These are phyloP conservation scores for Fusarium sulawesiense DNA, from an alignment of 2,329 filamentous ascomycete species.

Conservation along the genomic window DNA sequence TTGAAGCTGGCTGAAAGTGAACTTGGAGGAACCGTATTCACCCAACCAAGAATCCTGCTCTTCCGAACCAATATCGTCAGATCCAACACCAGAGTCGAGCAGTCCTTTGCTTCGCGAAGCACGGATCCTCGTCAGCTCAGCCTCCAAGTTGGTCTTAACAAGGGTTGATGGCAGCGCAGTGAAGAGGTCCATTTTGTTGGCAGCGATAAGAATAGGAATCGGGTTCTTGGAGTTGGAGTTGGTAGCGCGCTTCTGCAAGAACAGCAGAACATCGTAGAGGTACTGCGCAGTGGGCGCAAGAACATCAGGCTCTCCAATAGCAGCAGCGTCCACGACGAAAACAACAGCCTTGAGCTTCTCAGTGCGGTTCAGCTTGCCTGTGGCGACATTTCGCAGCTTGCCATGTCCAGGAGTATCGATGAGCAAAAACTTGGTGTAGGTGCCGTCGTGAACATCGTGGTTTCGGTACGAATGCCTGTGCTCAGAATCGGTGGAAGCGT, in stretches of 20 bases:
- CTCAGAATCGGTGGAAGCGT: slow-evolving; percentile 60
- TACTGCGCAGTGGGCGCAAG: slow-evolving; percentile 83
- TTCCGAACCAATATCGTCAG: slow-evolving; percentile 68
- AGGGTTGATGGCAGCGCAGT: slow-evolving; percentile 85
- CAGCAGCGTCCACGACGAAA: slow-evolving; percentile 88
- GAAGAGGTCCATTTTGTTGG: slow-evolving; percentile 96
- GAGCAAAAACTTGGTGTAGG: slow-evolving; percentile 77
- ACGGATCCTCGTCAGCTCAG: slow-evolving; percentile 83
- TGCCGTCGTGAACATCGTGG: slow-evolving; percentile 65
- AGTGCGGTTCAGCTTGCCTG: slow-evolving; percentile 59
- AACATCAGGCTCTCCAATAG: slow-evolving; percentile 67
- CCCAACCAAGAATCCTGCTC: slow-evolving; percentile 89
- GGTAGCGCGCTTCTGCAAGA: slow-evolving; percentile 79
- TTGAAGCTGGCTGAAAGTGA: slow-evolving; percentile 83
- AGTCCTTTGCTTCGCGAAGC: slow-evolving; percentile 82
- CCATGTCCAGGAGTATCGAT: slow-evolving; percentile 95
- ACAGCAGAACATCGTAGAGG: slow-evolving; percentile 87
- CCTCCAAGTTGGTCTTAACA: slow-evolving; percentile 80
- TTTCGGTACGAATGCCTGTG: slow-evolving; percentile 62
- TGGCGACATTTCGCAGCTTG: slow-evolving; percentile 82
- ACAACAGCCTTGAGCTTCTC: slow-evolving; percentile 77
- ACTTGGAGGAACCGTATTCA: slow-evolving; percentile 79
- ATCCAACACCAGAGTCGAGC: slow-evolving; percentile 81
- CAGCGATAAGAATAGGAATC: slow-evolving; percentile 83
- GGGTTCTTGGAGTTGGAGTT: slow-evolving; percentile 51